Evolutionary conservation across 2,329 filamentous ascomycete species (phyloP).

Genomic region (Penicillium occitanis): DNA sequence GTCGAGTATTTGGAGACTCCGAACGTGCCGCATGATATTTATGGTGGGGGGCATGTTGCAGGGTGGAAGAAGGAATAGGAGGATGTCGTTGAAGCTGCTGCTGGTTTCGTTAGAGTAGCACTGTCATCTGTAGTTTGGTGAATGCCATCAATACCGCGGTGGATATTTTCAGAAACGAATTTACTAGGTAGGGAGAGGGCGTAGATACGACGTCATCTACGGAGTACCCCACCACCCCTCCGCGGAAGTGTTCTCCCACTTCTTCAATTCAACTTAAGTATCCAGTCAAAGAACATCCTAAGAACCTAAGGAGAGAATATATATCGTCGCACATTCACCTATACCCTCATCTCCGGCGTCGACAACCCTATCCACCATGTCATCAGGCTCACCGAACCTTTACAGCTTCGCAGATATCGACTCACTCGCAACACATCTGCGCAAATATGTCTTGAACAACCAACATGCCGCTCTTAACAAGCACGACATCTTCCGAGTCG

Average conservation of each 20-base stretch:
- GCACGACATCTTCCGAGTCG: constrained; percentile 84
- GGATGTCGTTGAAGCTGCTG: constrained; percentile 10
- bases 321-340: background rate
- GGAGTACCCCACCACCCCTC: background rate
- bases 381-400: constrained; percentile 57
- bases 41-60: constrained; percentile 21
- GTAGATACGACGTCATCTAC: constrained; percentile 3
- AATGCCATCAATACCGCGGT: background rate
- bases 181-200: too few relatives aligned
- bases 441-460: constrained; percentile 76
- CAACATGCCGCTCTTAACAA: constrained; percentile 78
- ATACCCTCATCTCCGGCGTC: background rate
- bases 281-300: background rate
- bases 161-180: too few relatives aligned
- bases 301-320: background rate
- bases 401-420: constrained; percentile 73
- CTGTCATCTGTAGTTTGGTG: background rate
- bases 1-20: constrained; percentile 22
- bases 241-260: background rate
- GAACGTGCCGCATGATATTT: constrained; percentile 25
- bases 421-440: constrained; percentile 72
- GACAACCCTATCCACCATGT: constrained; percentile 32
- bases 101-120: background rate
- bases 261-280: background rate
- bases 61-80: constrained; percentile 24